phyloP scores from a whole-genome alignment of 2,329 filamentous ascomycete genomes.

The Arthrobotrys entomopaga region DNA sequence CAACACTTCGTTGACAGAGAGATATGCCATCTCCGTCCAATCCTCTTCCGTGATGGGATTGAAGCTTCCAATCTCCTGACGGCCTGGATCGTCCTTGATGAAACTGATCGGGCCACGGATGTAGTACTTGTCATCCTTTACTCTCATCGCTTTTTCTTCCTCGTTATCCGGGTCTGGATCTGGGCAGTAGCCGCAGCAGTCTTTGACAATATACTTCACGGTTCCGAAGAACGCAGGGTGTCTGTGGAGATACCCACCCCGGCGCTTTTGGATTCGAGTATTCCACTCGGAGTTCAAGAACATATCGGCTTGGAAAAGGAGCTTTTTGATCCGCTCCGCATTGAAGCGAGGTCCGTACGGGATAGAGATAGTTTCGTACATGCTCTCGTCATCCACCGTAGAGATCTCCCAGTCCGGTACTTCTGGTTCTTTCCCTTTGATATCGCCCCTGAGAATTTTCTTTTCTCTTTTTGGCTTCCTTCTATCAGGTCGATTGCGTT shows the following conservation, averaged over 20 bases:
- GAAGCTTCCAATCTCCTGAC: slow-evolving; percentile 73
- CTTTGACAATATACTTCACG: slow-evolving; percentile 76
- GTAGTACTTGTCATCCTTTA: slow-evolving; percentile 77
- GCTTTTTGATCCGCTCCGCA: slow-evolving; percentile 80
- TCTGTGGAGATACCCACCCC: slow-evolving; percentile 73
- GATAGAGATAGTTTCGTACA: slow-evolving; percentile 80
- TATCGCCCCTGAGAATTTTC: slow-evolving; percentile 71
- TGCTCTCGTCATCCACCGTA: slow-evolving; percentile 74
- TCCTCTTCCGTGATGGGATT: slow-evolving; percentile 33
- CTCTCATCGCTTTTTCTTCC: slow-evolving; percentile 76
- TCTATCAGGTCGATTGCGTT: slow-evolving; percentile 74
- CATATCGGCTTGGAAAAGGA: slow-evolving; percentile 84
- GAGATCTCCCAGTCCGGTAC: slow-evolving; percentile 75
- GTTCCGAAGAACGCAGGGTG: slow-evolving; percentile 83
- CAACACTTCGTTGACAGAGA: slow-evolving; percentile 79
- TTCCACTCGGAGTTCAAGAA: slow-evolving; percentile 93
- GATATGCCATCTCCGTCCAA: slow-evolving; percentile 77
- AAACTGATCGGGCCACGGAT: slow-evolving; percentile 72
- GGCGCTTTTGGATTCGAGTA: slow-evolving; percentile 67
- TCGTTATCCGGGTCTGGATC: slow-evolving; percentile 68
- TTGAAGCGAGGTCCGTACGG: slow-evolving; percentile 68
- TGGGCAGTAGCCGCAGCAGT: slow-evolving; percentile 85
- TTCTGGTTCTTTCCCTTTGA: slow-evolving; percentile 73
- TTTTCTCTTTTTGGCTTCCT: slow-evolving; percentile 25
- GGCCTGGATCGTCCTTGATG: slow-evolving; percentile 81